Conservation (phyloP, 2,329 filamentous ascomycete species). For the Chaetomiaceae sp. region DNA sequence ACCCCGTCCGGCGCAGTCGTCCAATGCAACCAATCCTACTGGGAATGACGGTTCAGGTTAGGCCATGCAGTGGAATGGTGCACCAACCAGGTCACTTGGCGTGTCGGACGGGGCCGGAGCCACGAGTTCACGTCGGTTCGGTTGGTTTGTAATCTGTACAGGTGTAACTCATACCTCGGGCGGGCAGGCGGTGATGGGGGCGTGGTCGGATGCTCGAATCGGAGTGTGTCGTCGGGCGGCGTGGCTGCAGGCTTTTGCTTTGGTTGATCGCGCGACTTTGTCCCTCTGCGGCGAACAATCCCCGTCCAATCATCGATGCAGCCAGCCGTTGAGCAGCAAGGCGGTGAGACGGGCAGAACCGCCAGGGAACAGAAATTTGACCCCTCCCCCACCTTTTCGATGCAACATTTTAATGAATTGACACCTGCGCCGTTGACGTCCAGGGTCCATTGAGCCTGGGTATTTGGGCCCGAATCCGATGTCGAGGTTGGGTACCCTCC, state of each 20-base stretch:
- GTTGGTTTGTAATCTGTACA: too few species aligned
- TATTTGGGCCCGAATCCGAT: background rate
- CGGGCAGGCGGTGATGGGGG: too few species aligned
- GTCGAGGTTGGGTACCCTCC: background rate
- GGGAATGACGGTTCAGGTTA: background rate
- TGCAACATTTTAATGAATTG: conserved; percentile 3
- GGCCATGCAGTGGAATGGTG: background rate
- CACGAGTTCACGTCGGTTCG: background rate
- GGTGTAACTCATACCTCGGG: too few species aligned
- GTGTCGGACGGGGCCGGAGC: background rate
- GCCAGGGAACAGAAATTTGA: conserved; percentile 6
- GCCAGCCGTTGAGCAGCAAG: conserved; percentile 3
- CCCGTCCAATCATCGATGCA: background rate
- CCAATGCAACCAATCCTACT: background rate
- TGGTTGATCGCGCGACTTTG: too few species aligned
- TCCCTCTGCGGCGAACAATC: too few species aligned
- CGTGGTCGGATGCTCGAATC: conserved; percentile 4
- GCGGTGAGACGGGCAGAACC: conserved; percentile 16
- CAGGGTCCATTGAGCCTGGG: conserved; percentile 7
- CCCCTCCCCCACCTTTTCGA: conserved; percentile 20
- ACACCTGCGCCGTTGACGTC: background rate
- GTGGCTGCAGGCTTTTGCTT: background rate
- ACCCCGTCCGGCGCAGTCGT: background rate
- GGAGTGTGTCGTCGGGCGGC: background rate
- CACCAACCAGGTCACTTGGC: background rate